Evolutionary conservation across 2,329 filamentous ascomycete species (phyloP).

Genomic region (Dactylellina leptospora): DNA sequence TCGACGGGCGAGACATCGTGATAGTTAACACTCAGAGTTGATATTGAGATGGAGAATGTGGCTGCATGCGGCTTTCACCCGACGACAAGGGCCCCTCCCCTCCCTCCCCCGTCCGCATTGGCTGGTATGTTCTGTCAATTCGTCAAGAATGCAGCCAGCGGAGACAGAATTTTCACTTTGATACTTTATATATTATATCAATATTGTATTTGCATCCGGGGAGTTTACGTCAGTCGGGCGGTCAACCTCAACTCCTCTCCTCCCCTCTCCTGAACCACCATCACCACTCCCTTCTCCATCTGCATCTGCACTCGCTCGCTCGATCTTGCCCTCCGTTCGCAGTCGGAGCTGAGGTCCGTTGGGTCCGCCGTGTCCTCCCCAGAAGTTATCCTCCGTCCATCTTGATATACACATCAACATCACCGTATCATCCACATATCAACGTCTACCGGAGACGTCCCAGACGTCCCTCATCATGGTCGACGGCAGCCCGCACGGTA

Average conservation of each 20-base stretch:
- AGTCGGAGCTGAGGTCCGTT: constrained; percentile 20
- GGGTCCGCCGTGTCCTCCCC: constrained; percentile 18
- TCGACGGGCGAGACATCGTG: constrained; percentile 14
- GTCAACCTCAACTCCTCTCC: neutral
- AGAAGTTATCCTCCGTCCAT: neutral
- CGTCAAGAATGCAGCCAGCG: no score
- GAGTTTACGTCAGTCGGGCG: no score
- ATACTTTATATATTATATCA: no score
- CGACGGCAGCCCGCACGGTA: constrained; percentile 25
- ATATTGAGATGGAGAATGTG: no score
- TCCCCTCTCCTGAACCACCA: neutral
- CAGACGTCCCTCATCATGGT: constrained; percentile 33
- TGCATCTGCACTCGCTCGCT: neutral
- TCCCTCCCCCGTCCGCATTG: neutral
- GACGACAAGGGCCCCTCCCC: neutral
- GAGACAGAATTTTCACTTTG: no score
- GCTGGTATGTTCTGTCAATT: no score
- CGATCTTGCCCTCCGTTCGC: constrained; percentile 16
- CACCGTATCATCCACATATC: no score
- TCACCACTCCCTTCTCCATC: neutral
- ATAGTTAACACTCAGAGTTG: no score
- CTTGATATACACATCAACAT: no score
- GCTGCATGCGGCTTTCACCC: constrained; percentile 24
- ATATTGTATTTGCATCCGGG: no score
- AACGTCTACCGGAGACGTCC: no score